A percentile compares a stretch with the other conserved stretches of the same genome.
Evolutionary conservation across 441 rosid species (phyloP).

Genomic region (Rhodomyrtus psidioides): DNA sequence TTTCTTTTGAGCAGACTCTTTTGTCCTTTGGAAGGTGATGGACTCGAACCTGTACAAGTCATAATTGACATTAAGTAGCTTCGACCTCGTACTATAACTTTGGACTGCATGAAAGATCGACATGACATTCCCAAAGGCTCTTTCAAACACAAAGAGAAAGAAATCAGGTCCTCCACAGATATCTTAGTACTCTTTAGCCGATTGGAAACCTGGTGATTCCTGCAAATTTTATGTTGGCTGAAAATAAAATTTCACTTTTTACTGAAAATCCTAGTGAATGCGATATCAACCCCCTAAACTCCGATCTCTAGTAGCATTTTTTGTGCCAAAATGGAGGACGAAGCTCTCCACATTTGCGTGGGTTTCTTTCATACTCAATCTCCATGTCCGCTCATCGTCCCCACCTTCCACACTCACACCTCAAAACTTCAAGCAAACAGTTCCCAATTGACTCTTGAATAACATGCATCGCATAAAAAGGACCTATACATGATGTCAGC

Average conservation of each 20-base stretch:
- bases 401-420: background rate
- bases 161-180: background rate
- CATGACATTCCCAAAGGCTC: background rate
- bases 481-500: background rate
- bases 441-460: background rate
- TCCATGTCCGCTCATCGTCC: background rate
- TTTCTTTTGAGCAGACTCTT: slow-evolving; percentile 14
- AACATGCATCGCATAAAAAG: background rate
- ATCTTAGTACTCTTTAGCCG: background rate
- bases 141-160: background rate
- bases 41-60: slow-evolving; percentile 23
- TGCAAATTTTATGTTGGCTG: background rate
- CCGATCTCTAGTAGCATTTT: background rate
- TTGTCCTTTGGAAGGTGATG: slow-evolving; percentile 20
- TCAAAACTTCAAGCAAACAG: background rate
- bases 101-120: background rate
- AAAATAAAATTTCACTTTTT: background rate
- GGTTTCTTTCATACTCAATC: background rate
- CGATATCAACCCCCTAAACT: background rate
- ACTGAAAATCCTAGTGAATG: background rate
- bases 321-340: background rate
- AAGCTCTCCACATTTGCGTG: background rate
- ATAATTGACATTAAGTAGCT: background rate
- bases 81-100: background rate
- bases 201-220: background rate